Percentiles rank a stretch among this genome's conserved stretches.
These are phyloP conservation scores for Boeremia exigua DNA, from an alignment of 2,329 filamentous ascomycete genomes.

Conservation along the genomic window DNA sequence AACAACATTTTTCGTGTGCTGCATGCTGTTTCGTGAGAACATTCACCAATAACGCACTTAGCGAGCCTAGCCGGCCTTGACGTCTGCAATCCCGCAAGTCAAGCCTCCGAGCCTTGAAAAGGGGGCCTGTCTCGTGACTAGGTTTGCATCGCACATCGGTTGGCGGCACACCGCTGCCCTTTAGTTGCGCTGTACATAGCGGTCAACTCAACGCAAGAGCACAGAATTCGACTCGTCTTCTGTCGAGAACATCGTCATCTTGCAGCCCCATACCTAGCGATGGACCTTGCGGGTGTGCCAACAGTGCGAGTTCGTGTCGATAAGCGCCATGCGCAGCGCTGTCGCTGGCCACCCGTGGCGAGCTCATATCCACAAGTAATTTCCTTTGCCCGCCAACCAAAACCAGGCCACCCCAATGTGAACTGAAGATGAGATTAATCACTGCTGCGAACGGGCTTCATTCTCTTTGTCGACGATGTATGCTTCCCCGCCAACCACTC, in stretches of 20 bases:
- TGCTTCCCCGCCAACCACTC: constrained; percentile 20
- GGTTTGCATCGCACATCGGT: not conserved
- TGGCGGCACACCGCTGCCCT: not conserved
- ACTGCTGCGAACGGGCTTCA: constrained; percentile 27
- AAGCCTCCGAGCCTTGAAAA: constrained; percentile 29
- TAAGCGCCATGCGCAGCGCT: constrained; percentile 24
- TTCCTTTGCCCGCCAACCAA: constrained; percentile 33
- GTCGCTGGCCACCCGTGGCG: constrained; percentile 28
- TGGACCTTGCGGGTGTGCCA: constrained; percentile 5
- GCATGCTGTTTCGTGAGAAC: not conserved
- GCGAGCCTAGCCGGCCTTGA: constrained; percentile 32
- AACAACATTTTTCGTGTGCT: not conserved
- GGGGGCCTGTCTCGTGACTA: constrained; percentile 27
- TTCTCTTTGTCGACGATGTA: constrained; percentile 16
- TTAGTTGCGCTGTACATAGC: not conserved
- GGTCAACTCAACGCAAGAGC: constrained; percentile 9
- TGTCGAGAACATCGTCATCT: constrained; percentile 7
- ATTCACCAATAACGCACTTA: constrained; percentile 31
- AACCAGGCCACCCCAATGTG: constrained; percentile 19
- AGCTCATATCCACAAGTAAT: constrained; percentile 36
- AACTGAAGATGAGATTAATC: constrained; percentile 34
- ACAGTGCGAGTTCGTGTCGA: constrained; percentile 25
- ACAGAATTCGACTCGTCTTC: not conserved
- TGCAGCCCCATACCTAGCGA: constrained; percentile 2
- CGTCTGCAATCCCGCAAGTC: constrained; percentile 25